Evolutionary conservation across 495 filamentous ascomycete genomes (phyloP).

Genomic region (Hypoxylon lienhwacheense): DNA sequence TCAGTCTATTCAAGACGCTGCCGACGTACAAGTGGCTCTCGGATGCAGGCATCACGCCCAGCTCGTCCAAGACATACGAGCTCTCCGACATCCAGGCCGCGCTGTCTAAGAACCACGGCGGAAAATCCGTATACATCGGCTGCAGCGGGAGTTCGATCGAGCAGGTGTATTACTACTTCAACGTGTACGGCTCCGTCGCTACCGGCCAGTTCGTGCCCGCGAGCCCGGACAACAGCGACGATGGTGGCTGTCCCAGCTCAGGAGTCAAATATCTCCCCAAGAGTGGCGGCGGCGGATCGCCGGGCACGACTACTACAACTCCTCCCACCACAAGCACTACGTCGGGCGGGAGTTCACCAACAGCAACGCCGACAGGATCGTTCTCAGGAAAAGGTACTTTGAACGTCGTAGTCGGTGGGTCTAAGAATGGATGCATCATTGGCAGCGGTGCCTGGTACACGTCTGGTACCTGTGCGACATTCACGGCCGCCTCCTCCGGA

Average conservation of each 20-base stretch:
- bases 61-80: slow-evolving; percentile 61
- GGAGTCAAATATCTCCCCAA: slow-evolving; percentile 42
- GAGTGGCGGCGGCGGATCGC: slow-evolving; percentile 9
- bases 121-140: slow-evolving; percentile 63
- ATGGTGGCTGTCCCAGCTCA: slow-evolving; percentile 30
- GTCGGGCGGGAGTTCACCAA: slow-evolving; percentile 10
- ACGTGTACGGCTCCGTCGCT: slow-evolving; percentile 70
- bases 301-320: neutral
- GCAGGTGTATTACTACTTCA: slow-evolving; percentile 79
- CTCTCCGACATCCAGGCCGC: slow-evolving; percentile 62
- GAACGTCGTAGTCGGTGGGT: slow-evolving; percentile 53
- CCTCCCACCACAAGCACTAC: slow-evolving; percentile 18
- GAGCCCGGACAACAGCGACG: slow-evolving; percentile 27
- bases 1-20: slow-evolving; percentile 58
- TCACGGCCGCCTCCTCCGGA: slow-evolving; percentile 51
- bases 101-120: slow-evolving; percentile 55
- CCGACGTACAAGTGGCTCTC: slow-evolving; percentile 57
- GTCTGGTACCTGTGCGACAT: slow-evolving; percentile 70
- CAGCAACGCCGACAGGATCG: slow-evolving; percentile 17
- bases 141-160: slow-evolving; percentile 61
- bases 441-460: slow-evolving; percentile 69
- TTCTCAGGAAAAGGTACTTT: slow-evolving; percentile 60
- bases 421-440: slow-evolving; percentile 68
- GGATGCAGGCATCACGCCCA: slow-evolving; percentile 66
- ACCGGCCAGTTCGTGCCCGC: slow-evolving; percentile 66